These are phyloP conservation scores for Zygoascus hellenicus DNA, from an alignment of 1,139 yeast genomes.

Conservation along the genomic window DNA sequence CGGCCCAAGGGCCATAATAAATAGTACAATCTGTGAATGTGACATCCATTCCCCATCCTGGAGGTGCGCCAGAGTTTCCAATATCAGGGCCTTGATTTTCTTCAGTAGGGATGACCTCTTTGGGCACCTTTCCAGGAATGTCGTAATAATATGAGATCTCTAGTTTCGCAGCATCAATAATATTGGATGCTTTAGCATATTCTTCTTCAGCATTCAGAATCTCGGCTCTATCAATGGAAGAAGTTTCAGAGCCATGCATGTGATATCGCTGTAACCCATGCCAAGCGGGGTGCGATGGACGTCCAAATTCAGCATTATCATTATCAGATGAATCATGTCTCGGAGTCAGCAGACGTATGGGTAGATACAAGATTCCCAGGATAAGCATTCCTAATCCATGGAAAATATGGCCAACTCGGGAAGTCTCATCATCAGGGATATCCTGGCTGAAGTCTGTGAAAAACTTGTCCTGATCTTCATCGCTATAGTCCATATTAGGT, in stretches of 20 bases:
- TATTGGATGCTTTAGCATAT: constrained; percentile 74
- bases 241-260: constrained; percentile 12
- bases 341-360: background rate
- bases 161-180: constrained; percentile 58
- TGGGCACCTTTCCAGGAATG: constrained; percentile 57
- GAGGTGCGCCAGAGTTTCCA: constrained; percentile 50
- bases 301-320: constrained; percentile 1
- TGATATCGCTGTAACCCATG: constrained; percentile 40
- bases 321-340: background rate
- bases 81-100: constrained; percentile 42
- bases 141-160: constrained; percentile 62
- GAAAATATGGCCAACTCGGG: background rate
- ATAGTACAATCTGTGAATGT: constrained; percentile 57
- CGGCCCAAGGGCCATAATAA: constrained; percentile 95
- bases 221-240: constrained; percentile 4
- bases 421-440: background rate
- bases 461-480: background rate
- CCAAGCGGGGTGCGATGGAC: constrained; percentile 21
- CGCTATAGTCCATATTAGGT: constrained; percentile 51
- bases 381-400: background rate
- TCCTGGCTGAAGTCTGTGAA: background rate
- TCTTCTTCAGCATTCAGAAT: constrained; percentile 46
- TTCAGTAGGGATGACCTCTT: constrained; percentile 27
- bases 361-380: background rate
- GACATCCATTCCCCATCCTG: constrained; percentile 62